Base-by-base conservation (phyloP, 1,284 basidiomycete genomes). In the Acaromyces ingoldii region DNA sequence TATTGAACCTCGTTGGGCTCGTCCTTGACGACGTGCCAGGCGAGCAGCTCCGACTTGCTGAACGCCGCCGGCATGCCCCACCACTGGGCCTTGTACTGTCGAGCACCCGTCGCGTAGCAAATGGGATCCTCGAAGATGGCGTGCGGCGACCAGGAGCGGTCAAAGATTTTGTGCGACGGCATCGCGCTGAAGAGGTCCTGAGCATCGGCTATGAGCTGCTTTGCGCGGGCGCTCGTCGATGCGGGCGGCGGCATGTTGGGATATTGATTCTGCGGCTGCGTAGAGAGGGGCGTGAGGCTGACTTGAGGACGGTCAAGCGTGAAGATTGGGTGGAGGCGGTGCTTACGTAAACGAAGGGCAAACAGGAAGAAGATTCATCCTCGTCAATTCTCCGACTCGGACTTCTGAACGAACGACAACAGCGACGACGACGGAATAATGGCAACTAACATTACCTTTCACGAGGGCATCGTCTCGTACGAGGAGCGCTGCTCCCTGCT, bases 371-470 rank as follows among this genome's bases (percentile, higher is more conserved):
- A n/a, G n/a, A n/a, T n/a, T n/a, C n/a, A n/a, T n/a, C n/a, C n/a
- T n/a, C n/a, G n/a, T n/a, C n/a, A n/a, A n/a, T n/a, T n/a, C n/a
- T n/a, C n/a, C n/a, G n/a, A n/a, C n/a, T n/a, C n/a, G n/a, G n/a
- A n/a, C n/a, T n/a, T n/a, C n/a, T n/a, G n/a, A n/a, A n/a, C n/a
- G n/a, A n/a, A n/a, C n/a, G n/a, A n/a, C n/a, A n/a, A n/a, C 39
- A 41, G 17, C 15, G 15, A n/a, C n/a, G n/a, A n/a, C n/a, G n/a
- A n/a, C n/a, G n/a, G n/a, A n/a, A 48, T 25, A 5, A 89, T 89
- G 87, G 83, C 88, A 28, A 87, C 86, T 51, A 89, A 91, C 78
- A 89, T 92, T 72, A 88, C 86, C 53, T 90, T 90, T 76, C 88
- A 91, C 81, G 77, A 80, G 15, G 83, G 83, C 79, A 62, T 57